phyloP scores from a whole-genome alignment of 2,329 filamentous ascomycete genomes.

The Calonectria hawksworthii region DNA sequence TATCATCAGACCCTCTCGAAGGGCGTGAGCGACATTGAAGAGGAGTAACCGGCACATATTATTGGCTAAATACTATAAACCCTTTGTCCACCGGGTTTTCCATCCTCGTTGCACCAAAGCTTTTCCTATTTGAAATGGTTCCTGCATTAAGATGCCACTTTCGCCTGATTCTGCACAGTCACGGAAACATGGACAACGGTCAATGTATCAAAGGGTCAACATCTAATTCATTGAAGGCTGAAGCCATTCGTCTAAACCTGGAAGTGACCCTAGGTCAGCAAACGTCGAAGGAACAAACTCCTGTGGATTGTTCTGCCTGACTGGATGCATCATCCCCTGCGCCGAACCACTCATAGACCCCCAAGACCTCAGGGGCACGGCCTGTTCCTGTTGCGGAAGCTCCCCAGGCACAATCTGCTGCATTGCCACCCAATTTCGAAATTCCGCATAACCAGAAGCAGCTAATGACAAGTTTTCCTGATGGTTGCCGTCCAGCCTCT shows the following conservation, averaged over 20 bases:
- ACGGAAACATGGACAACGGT: background rate
- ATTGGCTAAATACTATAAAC: background rate
- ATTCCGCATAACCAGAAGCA: constrained; percentile 35
- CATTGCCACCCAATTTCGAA: constrained; percentile 39
- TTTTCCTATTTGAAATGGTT: background rate
- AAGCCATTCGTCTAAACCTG: constrained; percentile 32
- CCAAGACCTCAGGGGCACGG: background rate
- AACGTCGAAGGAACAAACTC: constrained; percentile 17
- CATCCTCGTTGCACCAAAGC: background rate
- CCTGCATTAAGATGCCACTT: background rate
- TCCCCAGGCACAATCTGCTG: constrained; percentile 36
- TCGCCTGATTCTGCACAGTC: too few relatives aligned
- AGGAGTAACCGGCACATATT: background rate
- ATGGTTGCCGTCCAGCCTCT: constrained; percentile 8
- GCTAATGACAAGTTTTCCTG: background rate
- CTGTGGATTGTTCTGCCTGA: background rate
- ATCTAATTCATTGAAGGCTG: background rate
- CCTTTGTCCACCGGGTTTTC: background rate
- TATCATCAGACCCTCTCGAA: background rate
- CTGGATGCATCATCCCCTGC: background rate
- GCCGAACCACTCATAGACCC: background rate
- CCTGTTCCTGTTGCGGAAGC: constrained; percentile 20
- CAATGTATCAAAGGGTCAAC: background rate
- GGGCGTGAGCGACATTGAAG: background rate
- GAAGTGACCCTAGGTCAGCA: constrained; percentile 25